These are phyloP conservation scores for Capsicum baccatum DNA, from an alignment of 257 asterid genomes.

Conservation along the genomic window DNA sequence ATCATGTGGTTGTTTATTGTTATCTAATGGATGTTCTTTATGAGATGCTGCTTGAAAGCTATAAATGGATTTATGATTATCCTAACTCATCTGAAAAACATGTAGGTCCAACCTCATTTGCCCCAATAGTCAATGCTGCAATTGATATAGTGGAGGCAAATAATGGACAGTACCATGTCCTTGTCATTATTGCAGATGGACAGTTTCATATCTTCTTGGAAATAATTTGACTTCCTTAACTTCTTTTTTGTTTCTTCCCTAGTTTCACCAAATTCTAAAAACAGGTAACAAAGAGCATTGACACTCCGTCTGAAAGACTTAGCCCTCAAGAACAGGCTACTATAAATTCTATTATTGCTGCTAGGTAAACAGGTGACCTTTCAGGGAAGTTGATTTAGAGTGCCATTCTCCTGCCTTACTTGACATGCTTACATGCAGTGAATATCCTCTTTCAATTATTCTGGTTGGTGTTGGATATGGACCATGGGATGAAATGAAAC, in stretches of 20 bases:
- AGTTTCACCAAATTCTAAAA: slow-evolving; percentile 27
- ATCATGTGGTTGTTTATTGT: background rate
- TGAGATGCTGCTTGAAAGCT: background rate
- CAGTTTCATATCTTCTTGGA: slow-evolving; percentile 57
- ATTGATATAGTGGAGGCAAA: slow-evolving; percentile 77
- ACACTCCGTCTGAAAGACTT: slow-evolving; percentile 59
- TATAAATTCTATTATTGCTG: slow-evolving; percentile 71
- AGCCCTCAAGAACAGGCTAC: slow-evolving; percentile 90
- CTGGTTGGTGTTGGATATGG: slow-evolving; percentile 96
- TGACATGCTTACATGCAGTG: slow-evolving; percentile 48
- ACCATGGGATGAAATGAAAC: slow-evolving; percentile 90
- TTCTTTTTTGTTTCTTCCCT: background rate
- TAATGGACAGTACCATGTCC: slow-evolving; percentile 89
- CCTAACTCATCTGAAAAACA: slow-evolving; percentile 27
- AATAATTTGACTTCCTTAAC: background rate
- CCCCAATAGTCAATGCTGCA: slow-evolving; percentile 80
- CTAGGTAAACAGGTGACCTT: slow-evolving; percentile 57
- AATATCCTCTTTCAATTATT: slow-evolving; percentile 85
- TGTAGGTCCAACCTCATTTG: slow-evolving; percentile 91
- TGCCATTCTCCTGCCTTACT: slow-evolving; percentile 27
- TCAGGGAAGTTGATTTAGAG: slow-evolving; percentile 29
- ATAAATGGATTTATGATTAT: background rate
- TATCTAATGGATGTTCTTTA: background rate
- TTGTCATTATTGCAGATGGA: slow-evolving; percentile 90
- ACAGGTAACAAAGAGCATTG: slow-evolving; percentile 72